phyloP scores from a whole-genome alignment of 352 stramenopile genomes.

The Phytopythium mirpurense region DNA sequence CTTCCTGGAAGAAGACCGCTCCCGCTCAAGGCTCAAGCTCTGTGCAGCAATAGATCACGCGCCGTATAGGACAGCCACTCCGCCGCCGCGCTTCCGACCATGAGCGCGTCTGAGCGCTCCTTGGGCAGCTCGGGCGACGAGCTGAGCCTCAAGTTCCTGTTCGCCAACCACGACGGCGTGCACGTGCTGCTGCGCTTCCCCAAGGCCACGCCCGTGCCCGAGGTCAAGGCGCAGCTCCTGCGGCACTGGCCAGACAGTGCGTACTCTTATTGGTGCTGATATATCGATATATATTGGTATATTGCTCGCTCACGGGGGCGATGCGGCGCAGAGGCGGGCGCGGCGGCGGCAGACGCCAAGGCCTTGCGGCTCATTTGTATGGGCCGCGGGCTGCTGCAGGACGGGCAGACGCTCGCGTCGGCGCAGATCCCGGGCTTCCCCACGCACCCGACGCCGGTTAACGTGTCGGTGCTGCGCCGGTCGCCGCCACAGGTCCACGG shows the following conservation, averaged over 20 bases:
- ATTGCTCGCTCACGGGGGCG: too few relatives aligned
- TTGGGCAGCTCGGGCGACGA: constrained; percentile 38
- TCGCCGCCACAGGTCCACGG: constrained; percentile 21
- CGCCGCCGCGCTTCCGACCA: too few relatives aligned
- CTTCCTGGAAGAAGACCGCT: too few relatives aligned
- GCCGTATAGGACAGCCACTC: too few relatives aligned
- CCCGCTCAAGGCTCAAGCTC: too few relatives aligned
- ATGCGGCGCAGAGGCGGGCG: constrained; percentile 28
- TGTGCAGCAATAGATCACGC: too few relatives aligned
- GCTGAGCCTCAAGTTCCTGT: constrained; percentile 79
- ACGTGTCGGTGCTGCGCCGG: constrained; percentile 83
- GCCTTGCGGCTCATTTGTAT: constrained; percentile 92
- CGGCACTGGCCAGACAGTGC: constrained; percentile 58
- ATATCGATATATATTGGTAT: too few relatives aligned
- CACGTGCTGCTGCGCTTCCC: constrained; percentile 55
- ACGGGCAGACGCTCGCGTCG: constrained; percentile 79
- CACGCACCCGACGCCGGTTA: constrained; percentile 94
- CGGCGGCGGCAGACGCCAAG: constrained; percentile 42
- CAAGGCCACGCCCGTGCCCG: constrained; percentile 34
- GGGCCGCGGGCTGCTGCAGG: constrained; percentile 90
- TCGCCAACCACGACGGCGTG: constrained; percentile 79
- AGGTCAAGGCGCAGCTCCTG: constrained; percentile 68
- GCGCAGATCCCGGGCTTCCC: constrained; percentile 89
- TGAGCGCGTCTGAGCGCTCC: constrained; percentile 1
- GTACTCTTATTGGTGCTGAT: constrained; percentile 7